Evolutionary conservation across 192 early-diverging fungal species (phyloP).

Genomic region (Dimargaris xerosporica): DNA sequence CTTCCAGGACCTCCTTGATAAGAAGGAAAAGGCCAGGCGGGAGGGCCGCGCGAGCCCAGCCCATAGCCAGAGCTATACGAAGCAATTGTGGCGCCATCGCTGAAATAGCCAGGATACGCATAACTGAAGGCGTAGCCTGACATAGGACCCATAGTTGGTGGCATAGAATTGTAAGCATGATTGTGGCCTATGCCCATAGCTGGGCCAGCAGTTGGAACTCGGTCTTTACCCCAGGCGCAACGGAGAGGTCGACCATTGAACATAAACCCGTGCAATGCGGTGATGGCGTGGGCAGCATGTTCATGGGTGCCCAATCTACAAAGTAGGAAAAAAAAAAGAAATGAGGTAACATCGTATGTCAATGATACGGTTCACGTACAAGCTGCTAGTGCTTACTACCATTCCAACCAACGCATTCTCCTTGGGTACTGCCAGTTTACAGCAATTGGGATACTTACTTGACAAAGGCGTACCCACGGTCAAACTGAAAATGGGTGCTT

Average conservation of each 20-base stretch:
- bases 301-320: constrained; percentile 71
- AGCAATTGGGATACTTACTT: constrained; percentile 45
- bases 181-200: not conserved
- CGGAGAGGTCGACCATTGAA: constrained; percentile 52
- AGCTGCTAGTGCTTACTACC: not conserved
- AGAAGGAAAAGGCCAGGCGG: no score
- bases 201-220: constrained; percentile 28
- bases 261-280: constrained; percentile 50
- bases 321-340: not conserved
- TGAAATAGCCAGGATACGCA: no score
- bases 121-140: no score
- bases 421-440: constrained; percentile 17
- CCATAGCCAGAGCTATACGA: no score
- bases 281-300: constrained; percentile 78
- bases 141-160: no score
- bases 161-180: no score
- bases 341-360: not conserved
- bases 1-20: no score
- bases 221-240: constrained; percentile 83
- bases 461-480: constrained; percentile 83
- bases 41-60: no score
- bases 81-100: no score
- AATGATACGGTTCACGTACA: not conserved
- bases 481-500: constrained; percentile 72
- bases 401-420: not conserved